Evolutionary conservation across 2,329 filamentous ascomycete genomes (phyloP).

Genomic region (Tolypocladium ophioglossoides): DNA sequence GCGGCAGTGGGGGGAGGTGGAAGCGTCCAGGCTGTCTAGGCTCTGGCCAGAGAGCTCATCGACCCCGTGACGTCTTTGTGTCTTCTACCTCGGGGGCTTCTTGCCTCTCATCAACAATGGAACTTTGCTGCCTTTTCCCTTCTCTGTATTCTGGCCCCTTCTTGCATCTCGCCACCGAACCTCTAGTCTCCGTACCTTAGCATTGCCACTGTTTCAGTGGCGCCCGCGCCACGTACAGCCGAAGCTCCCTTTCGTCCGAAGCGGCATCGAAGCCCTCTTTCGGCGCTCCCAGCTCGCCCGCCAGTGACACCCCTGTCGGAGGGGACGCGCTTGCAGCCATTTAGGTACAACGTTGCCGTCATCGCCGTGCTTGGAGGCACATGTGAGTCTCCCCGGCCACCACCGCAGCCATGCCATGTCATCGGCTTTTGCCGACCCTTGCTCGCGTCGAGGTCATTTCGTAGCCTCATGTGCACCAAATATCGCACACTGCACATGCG

Average conservation of each 20-base stretch:
- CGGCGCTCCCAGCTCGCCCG: neutral
- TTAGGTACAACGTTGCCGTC: neutral
- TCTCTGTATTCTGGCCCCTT: neutral
- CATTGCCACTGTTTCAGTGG: too few species aligned
- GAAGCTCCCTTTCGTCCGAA: slow-evolving; percentile 1
- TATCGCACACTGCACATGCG: neutral
- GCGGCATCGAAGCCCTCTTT: neutral
- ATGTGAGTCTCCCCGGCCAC: neutral
- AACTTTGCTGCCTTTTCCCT: neutral
- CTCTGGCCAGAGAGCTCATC: neutral
- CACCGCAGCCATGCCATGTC: neutral
- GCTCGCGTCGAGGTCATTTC: neutral
- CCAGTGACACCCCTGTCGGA: too few species aligned
- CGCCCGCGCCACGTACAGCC: too few species aligned
- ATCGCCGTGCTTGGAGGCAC: neutral
- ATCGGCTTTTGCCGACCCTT: neutral
- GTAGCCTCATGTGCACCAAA: neutral
- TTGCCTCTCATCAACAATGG: neutral
- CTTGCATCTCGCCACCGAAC: neutral
- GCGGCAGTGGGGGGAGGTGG: neutral
- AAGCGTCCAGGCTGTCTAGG: neutral
- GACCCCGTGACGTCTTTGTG: neutral
- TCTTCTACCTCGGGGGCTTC: neutral
- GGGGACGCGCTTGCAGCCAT: neutral
- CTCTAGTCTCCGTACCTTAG: too few species aligned